These are phyloP conservation scores for Funneliformis caledonium DNA, from an alignment of 371 early-diverging fungal species.

Conservation along the genomic window DNA sequence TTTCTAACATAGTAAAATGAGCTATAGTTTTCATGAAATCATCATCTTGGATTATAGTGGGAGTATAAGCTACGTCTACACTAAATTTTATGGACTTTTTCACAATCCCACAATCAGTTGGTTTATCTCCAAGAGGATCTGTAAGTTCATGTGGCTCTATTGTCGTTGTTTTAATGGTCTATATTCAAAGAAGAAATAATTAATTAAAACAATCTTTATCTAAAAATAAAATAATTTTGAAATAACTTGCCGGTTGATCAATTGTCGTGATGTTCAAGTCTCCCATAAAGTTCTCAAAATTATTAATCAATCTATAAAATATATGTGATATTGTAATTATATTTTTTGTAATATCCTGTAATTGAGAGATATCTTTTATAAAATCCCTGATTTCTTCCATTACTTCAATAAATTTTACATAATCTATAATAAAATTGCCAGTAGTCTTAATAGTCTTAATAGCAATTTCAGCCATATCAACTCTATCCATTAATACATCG, in stretches of 20 bases:
- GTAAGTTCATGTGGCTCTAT: not conserved
- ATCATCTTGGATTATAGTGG: not conserved
- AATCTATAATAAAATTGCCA: not conserved
- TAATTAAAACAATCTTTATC: not conserved
- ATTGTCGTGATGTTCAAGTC: not conserved
- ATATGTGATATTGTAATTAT: not conserved
- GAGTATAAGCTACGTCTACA: not conserved
- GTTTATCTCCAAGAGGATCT: not conserved
- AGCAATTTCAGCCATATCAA: constrained; percentile 4
- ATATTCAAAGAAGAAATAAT: not conserved
- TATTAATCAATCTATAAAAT: not conserved
- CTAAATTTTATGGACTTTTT: not conserved
- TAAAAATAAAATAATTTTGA: too few species aligned
- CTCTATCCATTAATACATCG: constrained; percentile 28
- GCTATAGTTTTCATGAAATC: not conserved
- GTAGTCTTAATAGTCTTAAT: constrained; percentile 20
- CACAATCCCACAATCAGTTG: not conserved
- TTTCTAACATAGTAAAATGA: not conserved
- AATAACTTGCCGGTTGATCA: not conserved
- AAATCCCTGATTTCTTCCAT: constrained; percentile 27
- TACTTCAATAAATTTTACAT: constrained; percentile 17
- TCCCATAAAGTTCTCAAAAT: not conserved
- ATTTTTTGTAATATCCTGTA: constrained; percentile 16
- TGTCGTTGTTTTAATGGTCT: not conserved
- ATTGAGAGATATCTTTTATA: constrained; percentile 14